A percentile compares a stretch with the other conserved stretches of the same genome.
Conservation (phyloP, 2,329 filamentous ascomycete species). For the Plenodomus biglobosus region DNA sequence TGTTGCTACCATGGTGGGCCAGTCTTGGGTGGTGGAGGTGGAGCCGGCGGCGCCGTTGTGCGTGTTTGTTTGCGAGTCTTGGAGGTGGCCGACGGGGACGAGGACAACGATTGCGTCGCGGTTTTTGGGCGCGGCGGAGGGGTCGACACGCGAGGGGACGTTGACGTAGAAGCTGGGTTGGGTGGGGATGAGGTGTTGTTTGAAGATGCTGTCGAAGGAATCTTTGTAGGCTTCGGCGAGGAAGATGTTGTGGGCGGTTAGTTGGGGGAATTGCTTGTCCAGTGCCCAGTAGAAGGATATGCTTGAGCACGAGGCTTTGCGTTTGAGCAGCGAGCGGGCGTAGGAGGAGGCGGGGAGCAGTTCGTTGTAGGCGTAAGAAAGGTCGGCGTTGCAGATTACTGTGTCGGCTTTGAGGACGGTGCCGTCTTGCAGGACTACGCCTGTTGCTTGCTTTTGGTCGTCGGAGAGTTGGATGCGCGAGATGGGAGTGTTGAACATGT, state of each 20-base stretch:
- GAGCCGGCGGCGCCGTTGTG: slow-evolving; percentile 46
- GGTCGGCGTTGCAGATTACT: slow-evolving; percentile 71
- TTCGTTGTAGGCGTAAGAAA: slow-evolving; percentile 73
- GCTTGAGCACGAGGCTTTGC: slow-evolving; percentile 67
- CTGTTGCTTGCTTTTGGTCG: slow-evolving; percentile 57
- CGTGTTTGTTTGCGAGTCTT: slow-evolving; percentile 46
- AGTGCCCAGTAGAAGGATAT: slow-evolving; percentile 79
- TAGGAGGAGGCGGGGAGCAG: slow-evolving; percentile 60
- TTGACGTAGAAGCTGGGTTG: slow-evolving; percentile 78
- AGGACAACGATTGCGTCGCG: slow-evolving; percentile 69
- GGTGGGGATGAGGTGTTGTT: slow-evolving; percentile 64
- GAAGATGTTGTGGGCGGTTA: slow-evolving; percentile 75
- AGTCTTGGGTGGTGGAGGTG: slow-evolving; percentile 56
- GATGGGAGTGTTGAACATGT: slow-evolving; percentile 62
- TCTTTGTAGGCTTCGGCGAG: slow-evolving; percentile 71
- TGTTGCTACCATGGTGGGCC: slow-evolving; percentile 60
- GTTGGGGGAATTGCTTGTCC: slow-evolving; percentile 60
- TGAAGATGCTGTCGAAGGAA: slow-evolving; percentile 76
- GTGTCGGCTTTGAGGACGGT: slow-evolving; percentile 64
- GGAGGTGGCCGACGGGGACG: slow-evolving; percentile 70
- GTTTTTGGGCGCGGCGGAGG: slow-evolving; percentile 65
- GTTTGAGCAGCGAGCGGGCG: slow-evolving; percentile 48
- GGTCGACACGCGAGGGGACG: slow-evolving; percentile 69
- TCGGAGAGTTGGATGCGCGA: slow-evolving; percentile 56
- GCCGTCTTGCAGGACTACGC: slow-evolving; percentile 59